A percentile compares a stretch with the other conserved stretches of the same genome.
phyloP scores from a whole-genome alignment of 257 asterid genomes.

The Striga asiatica region DNA sequence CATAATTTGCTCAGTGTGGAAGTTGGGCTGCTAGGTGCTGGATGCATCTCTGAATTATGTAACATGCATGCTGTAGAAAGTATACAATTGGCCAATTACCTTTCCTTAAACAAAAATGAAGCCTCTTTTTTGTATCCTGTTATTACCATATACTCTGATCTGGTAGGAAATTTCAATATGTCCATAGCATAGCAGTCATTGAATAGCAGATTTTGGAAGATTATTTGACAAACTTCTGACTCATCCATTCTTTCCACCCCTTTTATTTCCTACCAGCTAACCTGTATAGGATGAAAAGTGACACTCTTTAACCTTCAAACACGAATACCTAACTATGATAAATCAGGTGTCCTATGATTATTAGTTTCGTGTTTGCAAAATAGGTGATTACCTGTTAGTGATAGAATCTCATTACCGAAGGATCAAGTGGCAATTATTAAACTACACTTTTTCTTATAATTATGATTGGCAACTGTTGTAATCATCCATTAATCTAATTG shows the following conservation, averaged over 20 bases:
- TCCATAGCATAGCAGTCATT: background rate
- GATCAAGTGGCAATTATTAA: background rate
- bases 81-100: background rate
- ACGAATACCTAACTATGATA: background rate
- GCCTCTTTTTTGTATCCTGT: background rate
- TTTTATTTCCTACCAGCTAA: background rate
- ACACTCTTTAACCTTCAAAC: background rate
- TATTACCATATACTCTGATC: background rate
- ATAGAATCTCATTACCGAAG: background rate
- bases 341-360: background rate
- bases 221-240: no score
- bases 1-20: background rate
- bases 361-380: background rate
- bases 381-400: background rate
- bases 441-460: background rate
- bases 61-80: constrained; percentile 3
- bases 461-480: background rate
- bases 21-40: background rate
- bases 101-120: background rate
- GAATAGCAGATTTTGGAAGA: background rate
- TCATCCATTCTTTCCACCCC: background rate
- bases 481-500: no score
- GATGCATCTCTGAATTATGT: background rate
- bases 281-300: background rate
- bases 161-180: no score